phyloP scores from a whole-genome alignment of 2,329 filamentous ascomycete species.

The Ustulina deusta region DNA sequence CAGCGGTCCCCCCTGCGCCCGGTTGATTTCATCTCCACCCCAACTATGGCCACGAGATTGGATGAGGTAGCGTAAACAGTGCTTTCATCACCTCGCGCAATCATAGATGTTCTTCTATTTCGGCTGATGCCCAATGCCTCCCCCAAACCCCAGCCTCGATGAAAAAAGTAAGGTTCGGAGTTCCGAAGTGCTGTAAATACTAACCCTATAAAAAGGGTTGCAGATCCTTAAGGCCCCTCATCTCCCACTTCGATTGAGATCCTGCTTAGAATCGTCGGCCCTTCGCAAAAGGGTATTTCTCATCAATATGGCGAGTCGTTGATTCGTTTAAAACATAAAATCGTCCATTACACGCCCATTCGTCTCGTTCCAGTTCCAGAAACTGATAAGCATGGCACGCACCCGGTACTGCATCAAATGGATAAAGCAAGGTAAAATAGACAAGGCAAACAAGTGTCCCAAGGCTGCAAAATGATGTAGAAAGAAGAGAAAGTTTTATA shows the following conservation, averaged over 20 bases:
- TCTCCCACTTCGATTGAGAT: neutral
- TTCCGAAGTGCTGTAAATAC: neutral
- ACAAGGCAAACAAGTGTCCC: constrained; percentile 20
- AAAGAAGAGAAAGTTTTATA: constrained; percentile 26
- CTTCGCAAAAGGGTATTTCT: neutral
- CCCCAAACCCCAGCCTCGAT: neutral
- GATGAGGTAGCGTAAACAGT: neutral
- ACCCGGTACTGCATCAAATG: constrained; percentile 19
- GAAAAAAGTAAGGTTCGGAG: neutral
- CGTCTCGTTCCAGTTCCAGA: constrained; percentile 17
- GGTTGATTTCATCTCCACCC: neutral
- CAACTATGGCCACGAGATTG: neutral
- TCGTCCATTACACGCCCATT: constrained; percentile 23
- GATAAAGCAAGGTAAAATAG: constrained; percentile 26
- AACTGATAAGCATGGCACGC: constrained; percentile 13
- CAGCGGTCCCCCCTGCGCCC: neutral
- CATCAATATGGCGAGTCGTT: constrained; percentile 25
- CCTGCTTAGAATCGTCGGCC: neutral
- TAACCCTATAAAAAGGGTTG: neutral
- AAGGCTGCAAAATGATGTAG: constrained; percentile 21
- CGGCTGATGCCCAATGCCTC: neutral
- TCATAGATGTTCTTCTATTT: neutral
- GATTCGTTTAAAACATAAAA: constrained; percentile 35
- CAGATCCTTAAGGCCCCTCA: neutral
- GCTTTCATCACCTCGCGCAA: neutral